Evolutionary conservation across 2,329 filamentous ascomycete genomes (phyloP).

Genomic region (Apiospora aurea): DNA sequence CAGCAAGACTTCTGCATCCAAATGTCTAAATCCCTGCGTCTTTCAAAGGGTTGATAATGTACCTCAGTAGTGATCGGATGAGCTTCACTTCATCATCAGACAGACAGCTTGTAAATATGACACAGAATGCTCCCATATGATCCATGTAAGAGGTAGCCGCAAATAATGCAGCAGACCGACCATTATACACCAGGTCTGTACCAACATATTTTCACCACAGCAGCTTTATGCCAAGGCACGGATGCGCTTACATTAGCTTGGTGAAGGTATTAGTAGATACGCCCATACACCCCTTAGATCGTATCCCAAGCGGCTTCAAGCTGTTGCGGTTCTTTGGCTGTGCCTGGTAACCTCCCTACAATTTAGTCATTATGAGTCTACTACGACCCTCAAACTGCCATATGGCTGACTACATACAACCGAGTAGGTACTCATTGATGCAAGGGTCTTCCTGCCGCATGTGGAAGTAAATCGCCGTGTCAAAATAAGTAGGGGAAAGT

Average conservation of each 20-base stretch:
- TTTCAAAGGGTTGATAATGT: neutral
- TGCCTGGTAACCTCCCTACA: neutral
- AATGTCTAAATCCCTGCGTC: no score
- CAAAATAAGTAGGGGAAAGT: neutral
- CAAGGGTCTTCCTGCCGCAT: constrained; percentile 7
- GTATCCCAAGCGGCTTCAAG: neutral
- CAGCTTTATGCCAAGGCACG: neutral
- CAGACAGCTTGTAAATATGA: neutral
- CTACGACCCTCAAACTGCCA: neutral
- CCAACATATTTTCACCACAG: neutral
- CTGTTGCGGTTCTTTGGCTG: neutral
- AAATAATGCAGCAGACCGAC: neutral
- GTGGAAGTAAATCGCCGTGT: neutral
- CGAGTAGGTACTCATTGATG: constrained; percentile 7
- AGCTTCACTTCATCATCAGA: neutral
- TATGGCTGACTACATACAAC: neutral
- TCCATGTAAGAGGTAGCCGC: neutral
- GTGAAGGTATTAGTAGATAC: neutral
- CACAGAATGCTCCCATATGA: neutral
- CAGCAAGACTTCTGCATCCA: neutral
- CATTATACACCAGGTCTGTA: neutral
- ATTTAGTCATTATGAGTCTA: neutral
- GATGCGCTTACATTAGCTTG: neutral
- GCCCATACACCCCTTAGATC: neutral
- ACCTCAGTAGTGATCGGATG: neutral